Conservation (phyloP, 441 rosid genomes). For the Eutrema salsugineum region DNA sequence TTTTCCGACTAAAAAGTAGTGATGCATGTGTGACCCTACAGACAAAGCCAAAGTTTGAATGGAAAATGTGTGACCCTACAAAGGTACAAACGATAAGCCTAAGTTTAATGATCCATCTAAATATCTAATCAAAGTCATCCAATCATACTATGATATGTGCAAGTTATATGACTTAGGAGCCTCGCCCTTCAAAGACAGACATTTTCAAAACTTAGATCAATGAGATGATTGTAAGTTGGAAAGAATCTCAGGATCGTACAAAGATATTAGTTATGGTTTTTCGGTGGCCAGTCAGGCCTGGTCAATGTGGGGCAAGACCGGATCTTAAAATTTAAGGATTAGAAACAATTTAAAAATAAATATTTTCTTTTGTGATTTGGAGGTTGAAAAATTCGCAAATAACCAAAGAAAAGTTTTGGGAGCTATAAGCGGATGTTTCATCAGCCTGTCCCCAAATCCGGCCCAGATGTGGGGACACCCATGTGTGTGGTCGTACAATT, state of each 20-base stretch:
- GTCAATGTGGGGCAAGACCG: constrained; percentile 13
- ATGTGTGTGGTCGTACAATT: constrained; percentile 70
- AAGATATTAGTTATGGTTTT: background rate
- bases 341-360: too few relatives aligned
- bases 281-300: constrained; percentile 6
- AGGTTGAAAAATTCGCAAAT: too few relatives aligned
- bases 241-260: background rate
- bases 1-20: too few relatives aligned
- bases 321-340: too few relatives aligned
- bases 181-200: background rate
- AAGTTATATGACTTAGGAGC: background rate
- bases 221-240: constrained; percentile 5
- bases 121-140: background rate
- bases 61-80: background rate
- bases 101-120: constrained; percentile 10
- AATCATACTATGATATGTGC: background rate
- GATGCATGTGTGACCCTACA: too few relatives aligned
- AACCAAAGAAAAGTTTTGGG: too few relatives aligned
- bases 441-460: too few relatives aligned
- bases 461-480: too few relatives aligned
- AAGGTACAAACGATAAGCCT: background rate
- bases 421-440: too few relatives aligned
- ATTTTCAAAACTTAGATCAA: background rate
- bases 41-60: background rate
- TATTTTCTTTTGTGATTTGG: too few relatives aligned